Conservation (phyloP, 139 green algal genomes). For the Micractinium conductrix region DNA sequence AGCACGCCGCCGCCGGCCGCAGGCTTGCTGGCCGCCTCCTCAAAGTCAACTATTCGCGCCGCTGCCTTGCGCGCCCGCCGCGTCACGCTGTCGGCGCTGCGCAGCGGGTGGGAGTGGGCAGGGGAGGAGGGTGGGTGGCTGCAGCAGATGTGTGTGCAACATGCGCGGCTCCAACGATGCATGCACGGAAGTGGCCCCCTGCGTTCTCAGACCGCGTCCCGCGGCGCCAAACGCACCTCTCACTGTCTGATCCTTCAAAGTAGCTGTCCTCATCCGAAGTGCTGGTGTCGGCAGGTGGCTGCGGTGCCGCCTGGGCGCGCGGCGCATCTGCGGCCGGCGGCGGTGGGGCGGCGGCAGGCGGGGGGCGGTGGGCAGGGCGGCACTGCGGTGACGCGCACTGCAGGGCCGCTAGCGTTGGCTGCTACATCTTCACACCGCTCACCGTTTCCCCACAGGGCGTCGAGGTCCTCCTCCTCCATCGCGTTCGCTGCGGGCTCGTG, state of each 20-base stretch:
- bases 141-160: neutral
- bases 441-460: slow-evolving; percentile 35
- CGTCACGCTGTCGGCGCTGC: slow-evolving; percentile 29
- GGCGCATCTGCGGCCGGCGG: slow-evolving; percentile 8
- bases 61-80: neutral
- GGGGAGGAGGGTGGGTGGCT: neutral
- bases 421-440: neutral
- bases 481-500: too few relatives aligned
- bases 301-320: neutral
- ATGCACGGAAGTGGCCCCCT: too few relatives aligned
- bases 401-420: neutral
- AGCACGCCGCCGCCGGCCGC: neutral
- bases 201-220: too few relatives aligned
- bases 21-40: neutral
- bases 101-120: neutral
- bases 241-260: slow-evolving; percentile 6
- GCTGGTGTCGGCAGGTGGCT: neutral
- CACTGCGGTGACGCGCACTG: too few relatives aligned
- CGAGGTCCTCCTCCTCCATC: slow-evolving; percentile 34
- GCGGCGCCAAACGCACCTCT: slow-evolving; percentile 16
- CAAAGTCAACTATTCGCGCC: slow-evolving; percentile 11
- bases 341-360: too few relatives aligned
- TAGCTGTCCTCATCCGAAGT: slow-evolving; percentile 40
- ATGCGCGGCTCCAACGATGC: too few relatives aligned
- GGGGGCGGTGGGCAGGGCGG: too few relatives aligned